These are phyloP conservation scores for Auricularia sp. DNA, from an alignment of 768 basidiomycete genomes.

Conservation along the genomic window DNA sequence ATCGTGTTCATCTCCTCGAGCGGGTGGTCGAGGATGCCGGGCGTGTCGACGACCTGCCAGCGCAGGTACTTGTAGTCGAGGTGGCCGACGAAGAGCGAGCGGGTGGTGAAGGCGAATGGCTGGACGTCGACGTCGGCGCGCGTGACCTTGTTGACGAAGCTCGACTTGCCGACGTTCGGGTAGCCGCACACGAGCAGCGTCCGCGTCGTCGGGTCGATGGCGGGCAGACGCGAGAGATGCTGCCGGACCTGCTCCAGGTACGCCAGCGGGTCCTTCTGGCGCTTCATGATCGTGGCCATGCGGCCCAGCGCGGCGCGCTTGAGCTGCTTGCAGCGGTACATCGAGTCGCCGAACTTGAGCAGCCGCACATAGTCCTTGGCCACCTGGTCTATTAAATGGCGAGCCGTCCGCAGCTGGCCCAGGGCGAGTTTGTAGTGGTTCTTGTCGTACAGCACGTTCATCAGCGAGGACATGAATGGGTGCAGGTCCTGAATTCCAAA, in stretches of 20 bases:
- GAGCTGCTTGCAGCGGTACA: constrained; percentile 97
- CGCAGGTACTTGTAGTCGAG: constrained; percentile 98
- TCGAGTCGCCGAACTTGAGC: constrained; percentile 94
- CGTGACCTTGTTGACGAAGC: constrained; percentile 99
- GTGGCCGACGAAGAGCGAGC: constrained; percentile 96
- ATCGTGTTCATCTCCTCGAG: constrained; percentile 99
- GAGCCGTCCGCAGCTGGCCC: constrained; percentile 89
- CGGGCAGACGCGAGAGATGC: constrained; percentile 95
- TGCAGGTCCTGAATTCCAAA: constrained; percentile 59
- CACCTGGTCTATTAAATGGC: constrained; percentile 93
- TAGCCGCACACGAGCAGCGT: constrained; percentile 97
- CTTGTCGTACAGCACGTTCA: constrained; percentile 99
- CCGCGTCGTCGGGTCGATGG: constrained; percentile 96
- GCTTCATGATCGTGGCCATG: constrained; percentile 97
- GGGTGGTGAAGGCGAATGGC: constrained; percentile 98
- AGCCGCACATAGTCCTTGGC: constrained; percentile 95
- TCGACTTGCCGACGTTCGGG: constrained; percentile 98
- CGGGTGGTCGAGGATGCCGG: constrained; percentile 94
- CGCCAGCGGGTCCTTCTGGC: constrained; percentile 96
- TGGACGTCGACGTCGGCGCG: constrained; percentile 99
- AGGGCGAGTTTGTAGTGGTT: constrained; percentile 99
- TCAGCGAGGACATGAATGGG: constrained; percentile 87
- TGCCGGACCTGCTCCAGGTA: constrained; percentile 99
- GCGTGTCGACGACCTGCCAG: constrained; percentile 99
- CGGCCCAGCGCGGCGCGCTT: constrained; percentile 96